Evolutionary conservation across 106 monocot genomes (phyloP), one percentile per base, ranked within the genome.

Genomic region (Agapanthus africanus): DNA sequence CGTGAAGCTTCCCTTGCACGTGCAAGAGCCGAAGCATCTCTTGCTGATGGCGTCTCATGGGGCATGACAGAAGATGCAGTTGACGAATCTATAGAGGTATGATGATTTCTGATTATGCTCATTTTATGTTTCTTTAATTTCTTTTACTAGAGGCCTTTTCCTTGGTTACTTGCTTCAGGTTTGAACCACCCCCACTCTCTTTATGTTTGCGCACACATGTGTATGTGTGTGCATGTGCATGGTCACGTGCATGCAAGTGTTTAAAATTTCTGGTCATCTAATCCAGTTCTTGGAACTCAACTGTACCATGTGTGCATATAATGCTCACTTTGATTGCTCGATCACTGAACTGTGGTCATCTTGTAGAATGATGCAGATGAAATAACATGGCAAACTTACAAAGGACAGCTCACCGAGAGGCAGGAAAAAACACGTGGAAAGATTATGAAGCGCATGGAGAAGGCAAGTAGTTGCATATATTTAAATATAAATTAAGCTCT

Each of bases 41-140:
- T 92, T 37, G 84, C 84, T 33, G 80, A 97, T 78, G 97, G 97
- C 63, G 82, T 92, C 52, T 97, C 97, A 42, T 97, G 97, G 97
- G 97, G 97, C 35, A 89, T 97, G 78, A 54, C 67, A 51, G 92
- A 97, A 40, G 97, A 97, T 87, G 92, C 92, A 69, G 54, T 79
- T 52, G 97, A 89, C 80, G 91, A 92, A 65, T 64, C 65, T 26
- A 64, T 39, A 9, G 87, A 97, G 86, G 97, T 97, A 33, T 42
- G 22, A 37, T 37, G 19, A 2, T 6, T 59, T 69, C 1, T n/a
- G 32, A 27, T 35, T 10, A 19, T 44, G 31, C 70, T 28, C 41
- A 54, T 21, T 23, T 30, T 63, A 27, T 32, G 23, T 18, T 19
- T 74, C 2, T 67, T n/a, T n/a, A n/a, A n/a, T n/a, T n/a, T n/a